phyloP scores from a whole-genome alignment of 1,284 basidiomycete species.

The Cryptococcus sp. region DNA sequence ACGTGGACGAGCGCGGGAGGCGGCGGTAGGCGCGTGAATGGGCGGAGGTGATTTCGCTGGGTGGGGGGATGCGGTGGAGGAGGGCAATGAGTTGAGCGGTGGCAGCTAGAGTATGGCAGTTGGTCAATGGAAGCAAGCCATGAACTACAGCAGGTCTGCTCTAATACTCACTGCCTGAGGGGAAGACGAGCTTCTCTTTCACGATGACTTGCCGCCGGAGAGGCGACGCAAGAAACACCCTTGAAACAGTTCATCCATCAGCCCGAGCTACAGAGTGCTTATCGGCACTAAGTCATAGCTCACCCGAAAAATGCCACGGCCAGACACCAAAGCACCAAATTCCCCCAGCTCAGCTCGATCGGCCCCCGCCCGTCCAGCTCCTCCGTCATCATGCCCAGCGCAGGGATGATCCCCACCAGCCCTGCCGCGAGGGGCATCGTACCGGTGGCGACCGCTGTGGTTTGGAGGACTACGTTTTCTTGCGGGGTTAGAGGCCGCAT shows the following conservation, averaged over 20 bases:
- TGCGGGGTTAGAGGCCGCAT: slow-evolving; percentile 65
- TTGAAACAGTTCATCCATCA: slow-evolving; percentile 34
- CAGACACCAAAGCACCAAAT: slow-evolving; percentile 67
- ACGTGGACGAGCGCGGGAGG: slow-evolving; percentile 28
- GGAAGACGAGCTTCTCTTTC: slow-evolving; percentile 88
- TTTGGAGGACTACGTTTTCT: slow-evolving; percentile 91
- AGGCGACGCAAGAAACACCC: slow-evolving; percentile 90
- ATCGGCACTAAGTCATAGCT: slow-evolving; percentile 20
- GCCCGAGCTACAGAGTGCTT: slow-evolving; percentile 2
- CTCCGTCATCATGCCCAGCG: slow-evolving; percentile 71
- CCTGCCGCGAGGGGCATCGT: slow-evolving; percentile 88
- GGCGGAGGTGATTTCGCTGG: slow-evolving; percentile 17
- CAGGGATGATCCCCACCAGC: slow-evolving; percentile 91
- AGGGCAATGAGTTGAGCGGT: slow-evolving; percentile 93
- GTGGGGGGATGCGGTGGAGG: slow-evolving; percentile 59
- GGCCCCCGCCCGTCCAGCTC: slow-evolving; percentile 72
- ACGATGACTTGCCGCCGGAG: slow-evolving; percentile 93
- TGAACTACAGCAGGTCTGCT: neutral
- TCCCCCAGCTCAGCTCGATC: slow-evolving; percentile 66
- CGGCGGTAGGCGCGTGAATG: slow-evolving; percentile 27
- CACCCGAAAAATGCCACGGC: slow-evolving; percentile 85
- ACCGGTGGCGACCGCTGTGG: slow-evolving; percentile 84
- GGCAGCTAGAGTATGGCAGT: slow-evolving; percentile 55
- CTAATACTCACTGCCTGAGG: slow-evolving; percentile 64
- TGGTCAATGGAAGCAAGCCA: neutral